Percentiles rank a stretch among this genome's conserved stretches.
Conservation (phyloP, 228 moss, liverwort and hornwort genomes). For the Sphagnum fallax region DNA sequence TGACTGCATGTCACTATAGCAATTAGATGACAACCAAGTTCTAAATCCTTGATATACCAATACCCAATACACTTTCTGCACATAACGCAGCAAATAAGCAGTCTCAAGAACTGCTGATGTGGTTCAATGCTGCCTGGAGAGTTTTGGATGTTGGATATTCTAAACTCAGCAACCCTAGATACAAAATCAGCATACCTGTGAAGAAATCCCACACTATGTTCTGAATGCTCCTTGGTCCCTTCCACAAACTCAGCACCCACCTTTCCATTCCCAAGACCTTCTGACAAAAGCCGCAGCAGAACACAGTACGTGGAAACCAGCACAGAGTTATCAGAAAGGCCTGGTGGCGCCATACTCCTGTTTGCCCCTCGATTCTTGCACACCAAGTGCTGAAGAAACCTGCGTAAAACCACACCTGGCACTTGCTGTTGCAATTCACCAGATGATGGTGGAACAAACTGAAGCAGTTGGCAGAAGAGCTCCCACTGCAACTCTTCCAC, state of each 20-base stretch:
- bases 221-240: conserved; percentile 50
- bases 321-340: conserved; percentile 87
- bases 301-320: conserved; percentile 76
- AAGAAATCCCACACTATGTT: conserved; percentile 49
- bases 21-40: no score
- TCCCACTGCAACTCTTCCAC: conserved; percentile 99
- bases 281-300: conserved; percentile 73
- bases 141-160: no score
- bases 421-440: conserved; percentile 51
- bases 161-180: no score
- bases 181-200: conserved; percentile 24
- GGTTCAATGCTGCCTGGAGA: no score
- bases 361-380: conserved; percentile 87
- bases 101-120: no score
- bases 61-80: no score
- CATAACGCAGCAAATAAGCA: no score
- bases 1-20: conserved; percentile 19
- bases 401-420: conserved; percentile 74
- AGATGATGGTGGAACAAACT: conserved; percentile 69
- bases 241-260: conserved; percentile 38
- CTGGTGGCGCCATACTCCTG: conserved; percentile 80
- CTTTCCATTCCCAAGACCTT: conserved; percentile 62
- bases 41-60: no score
- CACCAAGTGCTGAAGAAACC: conserved; percentile 67
- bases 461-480: conserved; percentile 75